Conservation (phyloP, 805 yeast species). For the Yamadazyma paraphyllophila region DNA sequence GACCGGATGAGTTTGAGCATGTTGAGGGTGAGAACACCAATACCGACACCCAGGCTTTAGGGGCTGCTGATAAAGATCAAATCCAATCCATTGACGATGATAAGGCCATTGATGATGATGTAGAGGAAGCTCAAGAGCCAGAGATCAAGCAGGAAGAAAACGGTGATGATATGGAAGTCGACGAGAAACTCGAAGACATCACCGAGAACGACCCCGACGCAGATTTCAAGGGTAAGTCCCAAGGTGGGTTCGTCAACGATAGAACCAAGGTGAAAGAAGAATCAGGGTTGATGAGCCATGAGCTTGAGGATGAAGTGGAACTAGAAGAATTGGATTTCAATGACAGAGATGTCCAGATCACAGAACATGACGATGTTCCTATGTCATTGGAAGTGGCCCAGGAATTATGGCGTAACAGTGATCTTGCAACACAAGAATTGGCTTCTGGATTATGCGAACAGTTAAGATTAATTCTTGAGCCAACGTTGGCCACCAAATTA, state of each 20-base stretch:
- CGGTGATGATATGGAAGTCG: slow-evolving; percentile 27
- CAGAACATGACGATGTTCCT: slow-evolving; percentile 35
- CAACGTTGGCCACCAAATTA: slow-evolving; percentile 92
- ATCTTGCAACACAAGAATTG: slow-evolving; percentile 79
- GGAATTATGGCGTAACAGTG: slow-evolving; percentile 79
- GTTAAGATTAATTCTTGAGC: slow-evolving; percentile 86
- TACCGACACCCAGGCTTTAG: slow-evolving; percentile 86
- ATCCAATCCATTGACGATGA: slow-evolving; percentile 74
- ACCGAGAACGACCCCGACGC: slow-evolving; percentile 37
- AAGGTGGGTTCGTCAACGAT: slow-evolving; percentile 52
- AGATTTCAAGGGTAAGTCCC: slow-evolving; percentile 48
- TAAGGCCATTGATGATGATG: slow-evolving; percentile 76
- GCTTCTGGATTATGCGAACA: slow-evolving; percentile 91
- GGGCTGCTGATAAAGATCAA: slow-evolving; percentile 82
- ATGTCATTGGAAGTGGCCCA: slow-evolving; percentile 65
- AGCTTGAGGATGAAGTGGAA: slow-evolving; percentile 19
- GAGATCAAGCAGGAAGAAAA: slow-evolving; percentile 31
- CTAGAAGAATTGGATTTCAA: slow-evolving; percentile 16
- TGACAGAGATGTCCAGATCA: slow-evolving; percentile 19
- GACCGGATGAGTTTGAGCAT: slow-evolving; percentile 86
- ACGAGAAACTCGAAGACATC: slow-evolving; percentile 25
- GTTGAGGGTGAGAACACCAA: slow-evolving; percentile 77
- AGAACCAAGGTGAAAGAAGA: slow-evolving; percentile 33
- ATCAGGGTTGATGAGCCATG: slow-evolving; percentile 20
- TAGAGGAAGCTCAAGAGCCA: slow-evolving; percentile 23